Evolutionary conservation across 2,329 filamentous ascomycete genomes (phyloP), one percentile per base, ranked within the genome.

Genomic region (Paecilomyces variotii): DNA sequence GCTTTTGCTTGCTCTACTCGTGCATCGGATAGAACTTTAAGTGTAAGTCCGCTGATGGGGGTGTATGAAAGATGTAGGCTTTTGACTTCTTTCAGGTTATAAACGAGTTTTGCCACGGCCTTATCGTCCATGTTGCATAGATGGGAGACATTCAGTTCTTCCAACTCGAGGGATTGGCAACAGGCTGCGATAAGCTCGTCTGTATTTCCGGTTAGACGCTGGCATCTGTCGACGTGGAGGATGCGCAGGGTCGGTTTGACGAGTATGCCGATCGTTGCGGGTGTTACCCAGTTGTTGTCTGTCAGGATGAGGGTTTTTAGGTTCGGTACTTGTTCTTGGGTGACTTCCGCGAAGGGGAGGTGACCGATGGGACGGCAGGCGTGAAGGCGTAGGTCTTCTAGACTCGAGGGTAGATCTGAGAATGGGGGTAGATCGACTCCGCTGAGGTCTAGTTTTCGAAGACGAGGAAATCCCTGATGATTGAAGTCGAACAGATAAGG

Each of bases 11-110:
- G 25, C 14, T 25, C 9, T 11, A 45, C 27, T 9, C 60, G 61
- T 1, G 63, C 57, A 57, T 72, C 67, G 1, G 68, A 69, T 25
- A 76, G 59, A n/a, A 57, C 63, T 32, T 72, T 74, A 39, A 76
- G 63, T 1, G 69, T 64, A 14, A 65, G 60, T 0, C 74, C 74
- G 4, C 71, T 74, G 4, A 77, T 67, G 11, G 56, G 60, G 0
- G 72, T 76, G 39, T 63, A 63, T 0, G 71, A 71, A 7, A 77
- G 26, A 61, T 75, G 60, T 4, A 77, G 64, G 1, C 66, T 59
- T 54, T 69, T 72, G 14, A 77, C 55, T 1, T 68, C 64, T 0
- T 64, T 62, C 50, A 75, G 62, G 10, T 51, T 55, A 1, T 61
- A 49, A 10, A 68, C 57, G 1, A 75, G 57, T 7, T 26, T 7